Base-by-base conservation (phyloP, 2,329 filamentous ascomycete species). In the Aspergillus costaricaensis region DNA sequence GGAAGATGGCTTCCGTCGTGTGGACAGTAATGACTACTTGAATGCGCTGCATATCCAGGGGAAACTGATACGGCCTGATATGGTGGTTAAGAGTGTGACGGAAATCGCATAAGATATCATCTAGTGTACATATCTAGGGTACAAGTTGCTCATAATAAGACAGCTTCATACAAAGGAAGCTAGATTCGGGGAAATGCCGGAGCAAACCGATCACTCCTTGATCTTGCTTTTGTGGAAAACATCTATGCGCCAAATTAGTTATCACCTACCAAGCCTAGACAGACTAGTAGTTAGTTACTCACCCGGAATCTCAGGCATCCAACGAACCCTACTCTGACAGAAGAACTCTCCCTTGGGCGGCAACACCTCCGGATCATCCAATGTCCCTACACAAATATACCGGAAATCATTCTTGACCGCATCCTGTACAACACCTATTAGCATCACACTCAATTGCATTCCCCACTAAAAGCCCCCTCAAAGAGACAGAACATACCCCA, bases 321-420 rank as follows among this genome's bases (percentile, higher is more conserved):
- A 85, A 1, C 65, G 70, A 5, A 77, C 73, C 59, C 81, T 72
- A 41, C 74, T 68, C 55, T 76, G 82, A 68, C 81, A 84, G 64
- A 84, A 85, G 72, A 85, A 85, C 63, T 85, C 82, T 0, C 82
- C 83, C 65, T 83, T 84, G 0, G 82, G 82, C 5, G 81, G 79
- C 9, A 85, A 68, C 54, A 71, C 75, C 14, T 81, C 79, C 0
- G 79, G 80, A 19, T 82, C 75, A 58, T 85, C 82, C 4, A 85
- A 70, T 0, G 81, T 81, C 1, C 83, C 82, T 43, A 82, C 79
- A 17, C 78, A 79, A 9, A 82, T 76, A 65, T 81, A 79, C 30
- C 73, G 74, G 58, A 72, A 79, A 8, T 68, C 65, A 51, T 71
- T 64, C 61, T 75, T 76, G 12, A 65, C 74, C 25, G 65, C 62